Conservation (phyloP, 2,329 filamentous ascomycete genomes). For the Juglanconis juglandina region DNA sequence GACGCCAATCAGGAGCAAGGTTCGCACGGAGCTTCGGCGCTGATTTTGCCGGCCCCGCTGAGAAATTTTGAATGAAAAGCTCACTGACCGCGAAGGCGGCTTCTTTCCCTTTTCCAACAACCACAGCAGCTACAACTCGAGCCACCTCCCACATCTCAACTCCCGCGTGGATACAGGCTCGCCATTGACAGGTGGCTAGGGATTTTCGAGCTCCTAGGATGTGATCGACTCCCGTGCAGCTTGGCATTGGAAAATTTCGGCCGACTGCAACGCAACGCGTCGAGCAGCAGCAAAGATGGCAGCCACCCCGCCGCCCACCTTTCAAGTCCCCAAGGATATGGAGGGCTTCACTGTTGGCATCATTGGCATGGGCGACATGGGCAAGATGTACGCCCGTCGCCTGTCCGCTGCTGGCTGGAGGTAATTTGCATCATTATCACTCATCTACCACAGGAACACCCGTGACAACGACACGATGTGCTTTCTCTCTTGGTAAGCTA, state of each 20-base stretch:
- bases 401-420: constrained; percentile 94
- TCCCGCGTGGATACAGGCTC: not conserved
- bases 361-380: constrained; percentile 99
- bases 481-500: constrained; percentile 36
- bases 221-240: constrained; percentile 21
- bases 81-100: not conserved
- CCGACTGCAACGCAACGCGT: constrained; percentile 7
- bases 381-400: constrained; percentile 91
- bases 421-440: constrained; percentile 52
- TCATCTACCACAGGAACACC: constrained; percentile 2
- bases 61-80: constrained; percentile 8
- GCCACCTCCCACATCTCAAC: not conserved
- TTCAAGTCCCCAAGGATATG: constrained; percentile 43
- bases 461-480: constrained; percentile 8
- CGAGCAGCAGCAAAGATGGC: constrained; percentile 22
- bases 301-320: constrained; percentile 9
- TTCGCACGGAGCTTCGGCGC: not conserved
- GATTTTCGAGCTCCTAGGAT: constrained; percentile 13
- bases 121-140: not conserved
- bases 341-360: constrained; percentile 79
- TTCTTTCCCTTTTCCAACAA: not conserved
- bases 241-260: constrained; percentile 13
- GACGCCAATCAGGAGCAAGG: not conserved
- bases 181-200: constrained; percentile 1
- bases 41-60: not conserved